These are phyloP conservation scores for Nannochloropsis gaditana DNA, from an alignment of 108 stramenopile species.

Conservation along the genomic window DNA sequence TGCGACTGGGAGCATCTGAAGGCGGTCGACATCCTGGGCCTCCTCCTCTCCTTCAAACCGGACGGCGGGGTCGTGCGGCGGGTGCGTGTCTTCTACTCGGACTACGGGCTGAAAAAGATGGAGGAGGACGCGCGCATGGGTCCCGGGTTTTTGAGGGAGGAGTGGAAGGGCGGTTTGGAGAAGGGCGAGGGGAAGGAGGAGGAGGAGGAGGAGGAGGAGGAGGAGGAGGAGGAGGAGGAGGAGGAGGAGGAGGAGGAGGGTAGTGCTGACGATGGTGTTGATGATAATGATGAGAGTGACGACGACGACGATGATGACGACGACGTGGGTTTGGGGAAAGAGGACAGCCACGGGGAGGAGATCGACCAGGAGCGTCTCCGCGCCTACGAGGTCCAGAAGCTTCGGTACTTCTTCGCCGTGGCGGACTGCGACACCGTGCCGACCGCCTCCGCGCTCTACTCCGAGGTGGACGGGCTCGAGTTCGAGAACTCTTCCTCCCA, in stretches of 20 bases:
- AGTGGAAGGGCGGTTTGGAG: neutral
- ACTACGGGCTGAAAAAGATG: slow-evolving; percentile 70
- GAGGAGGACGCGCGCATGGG: slow-evolving; percentile 70
- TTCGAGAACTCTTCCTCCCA: slow-evolving; percentile 80
- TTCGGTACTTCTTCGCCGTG: slow-evolving; percentile 93
- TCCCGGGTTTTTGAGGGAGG: slow-evolving; percentile 67
- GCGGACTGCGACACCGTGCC: slow-evolving; percentile 66
- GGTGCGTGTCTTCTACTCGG: slow-evolving; percentile 74
- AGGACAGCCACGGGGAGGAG: slow-evolving; percentile 35
- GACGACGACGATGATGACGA: slow-evolving; percentile 25
- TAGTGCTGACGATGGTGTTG: neutral
- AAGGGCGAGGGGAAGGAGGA: neutral
- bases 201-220: slow-evolving; percentile 3
- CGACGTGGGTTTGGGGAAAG: slow-evolving; percentile 9
- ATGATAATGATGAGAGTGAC: slow-evolving; percentile 27
- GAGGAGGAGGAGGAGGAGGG: slow-evolving; percentile 38
- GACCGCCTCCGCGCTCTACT: slow-evolving; percentile 74
- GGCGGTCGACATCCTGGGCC: slow-evolving; percentile 76
- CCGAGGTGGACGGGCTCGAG: slow-evolving; percentile 82
- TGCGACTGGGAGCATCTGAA: slow-evolving; percentile 83
- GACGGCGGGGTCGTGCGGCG: slow-evolving; percentile 53
- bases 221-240: slow-evolving; percentile 40
- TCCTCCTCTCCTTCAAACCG: slow-evolving; percentile 75
- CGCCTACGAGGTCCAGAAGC: slow-evolving; percentile 83
- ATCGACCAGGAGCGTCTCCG: slow-evolving; percentile 69